A percentile compares a stretch with the other conserved stretches of the same genome.
Evolutionary conservation across 2,329 filamentous ascomycete genomes (phyloP).

Genomic region (Apiospora phragmitis): DNA sequence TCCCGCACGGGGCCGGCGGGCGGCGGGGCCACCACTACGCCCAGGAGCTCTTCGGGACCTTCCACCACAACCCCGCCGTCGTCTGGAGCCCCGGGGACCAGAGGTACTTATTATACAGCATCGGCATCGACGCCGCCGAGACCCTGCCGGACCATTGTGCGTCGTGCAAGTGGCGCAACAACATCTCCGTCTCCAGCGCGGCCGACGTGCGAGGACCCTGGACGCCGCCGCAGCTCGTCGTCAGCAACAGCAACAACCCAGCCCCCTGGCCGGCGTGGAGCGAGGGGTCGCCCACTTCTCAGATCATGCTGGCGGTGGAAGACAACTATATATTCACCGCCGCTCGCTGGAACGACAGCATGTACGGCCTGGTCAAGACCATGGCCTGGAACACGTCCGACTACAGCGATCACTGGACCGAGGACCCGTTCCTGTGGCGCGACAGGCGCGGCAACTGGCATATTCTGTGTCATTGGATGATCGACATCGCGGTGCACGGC

Average conservation of each 20-base stretch:
- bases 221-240: slow-evolving; percentile 17
- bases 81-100: slow-evolving; percentile 45
- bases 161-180: slow-evolving; percentile 29
- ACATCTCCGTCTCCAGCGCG: slow-evolving; percentile 33
- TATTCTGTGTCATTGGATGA: slow-evolving; percentile 28
- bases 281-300: slow-evolving; percentile 23
- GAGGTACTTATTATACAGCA: slow-evolving; percentile 45
- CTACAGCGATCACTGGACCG: slow-evolving; percentile 25
- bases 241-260: slow-evolving; percentile 39
- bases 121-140: slow-evolving; percentile 37
- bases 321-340: slow-evolving; percentile 37
- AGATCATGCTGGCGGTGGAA: slow-evolving; percentile 35
- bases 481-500: slow-evolving; percentile 24
- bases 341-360: slow-evolving; percentile 23
- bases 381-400: slow-evolving; percentile 27
- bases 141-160: slow-evolving; percentile 21
- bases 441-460: slow-evolving; percentile 31
- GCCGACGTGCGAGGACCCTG: slow-evolving; percentile 22
- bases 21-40: slow-evolving; percentile 45
- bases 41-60: slow-evolving; percentile 40
- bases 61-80: slow-evolving; percentile 47
- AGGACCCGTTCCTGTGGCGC: slow-evolving; percentile 32
- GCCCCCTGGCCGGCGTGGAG: slow-evolving; percentile 40
- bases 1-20: slow-evolving; percentile 42
- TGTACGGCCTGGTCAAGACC: slow-evolving; percentile 26